Evolutionary conservation across 2,329 filamentous ascomycete species (phyloP).

Genomic region (Paecilomyces niveus): DNA sequence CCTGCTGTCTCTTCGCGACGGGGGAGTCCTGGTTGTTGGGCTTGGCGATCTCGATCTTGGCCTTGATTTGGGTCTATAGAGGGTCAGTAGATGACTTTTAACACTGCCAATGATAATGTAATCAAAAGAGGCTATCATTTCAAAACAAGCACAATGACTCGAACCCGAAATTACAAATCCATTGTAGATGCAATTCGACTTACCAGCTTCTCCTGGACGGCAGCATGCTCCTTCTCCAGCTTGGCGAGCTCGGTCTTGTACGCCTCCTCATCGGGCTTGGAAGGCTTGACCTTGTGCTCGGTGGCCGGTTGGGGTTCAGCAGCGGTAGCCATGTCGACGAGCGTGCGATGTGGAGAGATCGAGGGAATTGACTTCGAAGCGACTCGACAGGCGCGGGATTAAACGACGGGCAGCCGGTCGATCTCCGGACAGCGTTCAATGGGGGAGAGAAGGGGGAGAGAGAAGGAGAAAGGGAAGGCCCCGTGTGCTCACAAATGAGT

Average conservation of each 20-base stretch:
- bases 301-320: constrained; percentile 14
- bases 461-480: constrained; percentile 4
- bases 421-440: not conserved
- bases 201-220: constrained; percentile 65
- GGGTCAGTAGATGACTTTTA: constrained; percentile 11
- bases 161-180: not conserved
- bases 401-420: not conserved
- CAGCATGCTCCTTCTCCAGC: constrained; percentile 80
- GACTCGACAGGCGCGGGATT: not conserved
- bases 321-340: constrained; percentile 7
- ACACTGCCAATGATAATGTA: not conserved
- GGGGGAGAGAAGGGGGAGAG: not conserved
- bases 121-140: not conserved
- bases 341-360: not conserved
- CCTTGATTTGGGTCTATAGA: constrained; percentile 75
- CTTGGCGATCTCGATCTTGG: constrained; percentile 76
- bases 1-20: constrained; percentile 71
- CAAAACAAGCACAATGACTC: not conserved
- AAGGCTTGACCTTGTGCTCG: constrained; percentile 54
- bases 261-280: constrained; percentile 77
- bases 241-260: constrained; percentile 74
- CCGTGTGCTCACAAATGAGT: not conserved
- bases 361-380: not conserved
- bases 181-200: constrained; percentile 20
- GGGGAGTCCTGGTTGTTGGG: constrained; percentile 79